A percentile compares a stretch with the other conserved stretches of the same genome.
phyloP scores from a whole-genome alignment of 2,329 filamentous ascomycete species.

The Exophiala xenobiotica region DNA sequence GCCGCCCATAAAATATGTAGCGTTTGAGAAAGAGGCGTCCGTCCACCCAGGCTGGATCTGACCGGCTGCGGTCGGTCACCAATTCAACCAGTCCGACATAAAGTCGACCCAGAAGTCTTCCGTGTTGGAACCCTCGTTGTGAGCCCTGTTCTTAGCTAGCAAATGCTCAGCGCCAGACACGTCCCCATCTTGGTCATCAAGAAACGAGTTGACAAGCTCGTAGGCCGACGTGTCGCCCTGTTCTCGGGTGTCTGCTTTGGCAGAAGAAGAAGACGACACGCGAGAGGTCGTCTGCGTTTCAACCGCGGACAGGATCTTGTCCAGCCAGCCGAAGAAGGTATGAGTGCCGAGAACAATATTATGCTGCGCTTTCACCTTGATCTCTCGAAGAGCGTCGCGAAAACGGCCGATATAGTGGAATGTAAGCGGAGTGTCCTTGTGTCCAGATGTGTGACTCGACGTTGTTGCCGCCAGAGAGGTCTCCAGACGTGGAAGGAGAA shows the following conservation, averaged over 20 bases:
- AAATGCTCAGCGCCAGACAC: background rate
- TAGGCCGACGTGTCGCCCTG: slow-evolving; percentile 11
- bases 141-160: background rate
- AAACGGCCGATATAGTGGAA: slow-evolving; percentile 8
- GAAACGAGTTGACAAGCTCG: slow-evolving; percentile 23
- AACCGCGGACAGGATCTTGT: slow-evolving; percentile 14
- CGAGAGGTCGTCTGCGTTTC: slow-evolving; percentile 1
- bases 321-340: slow-evolving; percentile 14
- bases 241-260: background rate
- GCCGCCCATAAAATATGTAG: too few species aligned
- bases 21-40: too few species aligned
- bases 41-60: too few species aligned
- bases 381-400: background rate
- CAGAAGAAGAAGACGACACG: background rate
- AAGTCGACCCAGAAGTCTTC: slow-evolving; percentile 22
- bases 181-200: slow-evolving; percentile 1
- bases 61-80: slow-evolving; percentile 11
- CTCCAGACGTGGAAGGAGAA: slow-evolving; percentile 19
- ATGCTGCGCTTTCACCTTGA: background rate
- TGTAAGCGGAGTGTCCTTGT: background rate
- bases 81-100: slow-evolving; percentile 24
- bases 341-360: background rate
- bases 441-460: too few species aligned
- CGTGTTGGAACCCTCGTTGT: background rate
- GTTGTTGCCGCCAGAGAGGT: background rate